These are phyloP conservation scores for Aureobasidium leucospermi DNA, from an alignment of 2,329 filamentous ascomycete genomes.

Conservation along the genomic window DNA sequence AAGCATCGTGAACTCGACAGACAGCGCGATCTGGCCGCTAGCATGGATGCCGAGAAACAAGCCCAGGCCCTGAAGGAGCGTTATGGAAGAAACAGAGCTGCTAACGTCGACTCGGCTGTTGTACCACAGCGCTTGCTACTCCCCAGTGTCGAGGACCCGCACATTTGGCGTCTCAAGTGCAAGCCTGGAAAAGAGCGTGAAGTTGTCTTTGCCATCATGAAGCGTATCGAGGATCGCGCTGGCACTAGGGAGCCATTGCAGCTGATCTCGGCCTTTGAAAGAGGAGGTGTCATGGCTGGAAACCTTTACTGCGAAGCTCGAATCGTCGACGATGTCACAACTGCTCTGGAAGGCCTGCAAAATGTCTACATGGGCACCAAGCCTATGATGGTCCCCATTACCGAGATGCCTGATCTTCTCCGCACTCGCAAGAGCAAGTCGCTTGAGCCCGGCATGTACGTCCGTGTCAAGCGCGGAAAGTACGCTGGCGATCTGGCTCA, in stretches of 20 bases:
- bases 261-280: slow-evolving; percentile 88
- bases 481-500: slow-evolving; percentile 88
- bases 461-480: slow-evolving; percentile 74
- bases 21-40: slow-evolving; percentile 76
- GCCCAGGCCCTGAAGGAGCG: slow-evolving; percentile 79
- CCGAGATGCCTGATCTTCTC: slow-evolving; percentile 96
- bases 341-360: slow-evolving; percentile 73
- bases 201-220: slow-evolving; percentile 79
- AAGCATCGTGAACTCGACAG: slow-evolving; percentile 91
- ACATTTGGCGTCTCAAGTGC: slow-evolving; percentile 89
- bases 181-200: slow-evolving; percentile 95
- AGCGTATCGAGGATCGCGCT: slow-evolving; percentile 73
- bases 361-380: slow-evolving; percentile 86
- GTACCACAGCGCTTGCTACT: slow-evolving; percentile 81
- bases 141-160: slow-evolving; percentile 89
- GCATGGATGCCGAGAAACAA: slow-evolving; percentile 88
- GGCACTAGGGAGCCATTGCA: slow-evolving; percentile 72
- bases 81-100: slow-evolving; percentile 67
- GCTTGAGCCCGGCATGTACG: slow-evolving; percentile 82
- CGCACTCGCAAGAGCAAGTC: slow-evolving; percentile 80
- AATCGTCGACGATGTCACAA: slow-evolving; percentile 75
- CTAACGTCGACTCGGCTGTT: slow-evolving; percentile 63
- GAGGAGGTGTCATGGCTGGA: slow-evolving; percentile 81
- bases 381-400: slow-evolving; percentile 83
- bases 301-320: slow-evolving; percentile 93